Conservation (phyloP, 2,329 filamentous ascomycete species). For the Xylaria sp. region DNA sequence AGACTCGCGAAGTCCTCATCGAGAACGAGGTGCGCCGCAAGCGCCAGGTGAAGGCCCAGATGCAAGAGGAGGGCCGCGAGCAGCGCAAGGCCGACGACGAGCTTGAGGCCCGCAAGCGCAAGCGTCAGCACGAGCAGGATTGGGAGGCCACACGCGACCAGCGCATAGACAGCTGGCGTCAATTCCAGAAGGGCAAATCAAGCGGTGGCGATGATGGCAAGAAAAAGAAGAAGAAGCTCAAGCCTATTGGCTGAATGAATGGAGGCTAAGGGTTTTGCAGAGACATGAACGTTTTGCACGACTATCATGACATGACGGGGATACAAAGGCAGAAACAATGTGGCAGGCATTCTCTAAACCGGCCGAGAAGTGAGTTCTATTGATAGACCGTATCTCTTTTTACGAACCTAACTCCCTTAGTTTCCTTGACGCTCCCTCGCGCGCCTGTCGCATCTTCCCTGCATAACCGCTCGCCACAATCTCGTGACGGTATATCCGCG, state of each 20-base stretch:
- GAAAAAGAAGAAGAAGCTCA: conserved; percentile 79
- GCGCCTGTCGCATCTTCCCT: conserved; percentile 26
- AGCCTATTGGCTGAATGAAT: conserved; percentile 64
- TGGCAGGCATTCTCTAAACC: conserved; percentile 27
- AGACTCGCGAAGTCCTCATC: conserved; percentile 87
- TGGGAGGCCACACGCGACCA: conserved; percentile 95
- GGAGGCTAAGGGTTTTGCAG: conserved; percentile 18
- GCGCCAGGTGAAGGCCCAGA: conserved; percentile 88
- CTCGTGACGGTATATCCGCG: conserved; percentile 20
- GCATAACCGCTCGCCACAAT: conserved; percentile 17
- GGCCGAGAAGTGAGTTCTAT: conserved; percentile 49
- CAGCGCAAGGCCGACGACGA: conserved; percentile 89
- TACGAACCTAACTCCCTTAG: conserved; percentile 51
- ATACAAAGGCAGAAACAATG: conserved; percentile 26
- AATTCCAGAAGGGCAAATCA: conserved; percentile 82
- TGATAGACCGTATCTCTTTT: conserved; percentile 47
- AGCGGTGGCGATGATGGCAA: conserved; percentile 57
- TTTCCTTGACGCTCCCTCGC: conserved; percentile 37
- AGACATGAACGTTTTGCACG: conserved; percentile 18
- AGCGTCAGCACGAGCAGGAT: conserved; percentile 90
- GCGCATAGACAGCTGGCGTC: conserved; percentile 92
- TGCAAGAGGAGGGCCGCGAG: conserved; percentile 95
- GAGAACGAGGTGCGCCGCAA: conserved; percentile 89
- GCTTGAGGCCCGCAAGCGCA: conserved; percentile 79
- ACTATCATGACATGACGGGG: conserved; percentile 15